Conservation (phyloP, 495 filamentous ascomycete genomes). For the Amphirosellinia nigrospora region DNA sequence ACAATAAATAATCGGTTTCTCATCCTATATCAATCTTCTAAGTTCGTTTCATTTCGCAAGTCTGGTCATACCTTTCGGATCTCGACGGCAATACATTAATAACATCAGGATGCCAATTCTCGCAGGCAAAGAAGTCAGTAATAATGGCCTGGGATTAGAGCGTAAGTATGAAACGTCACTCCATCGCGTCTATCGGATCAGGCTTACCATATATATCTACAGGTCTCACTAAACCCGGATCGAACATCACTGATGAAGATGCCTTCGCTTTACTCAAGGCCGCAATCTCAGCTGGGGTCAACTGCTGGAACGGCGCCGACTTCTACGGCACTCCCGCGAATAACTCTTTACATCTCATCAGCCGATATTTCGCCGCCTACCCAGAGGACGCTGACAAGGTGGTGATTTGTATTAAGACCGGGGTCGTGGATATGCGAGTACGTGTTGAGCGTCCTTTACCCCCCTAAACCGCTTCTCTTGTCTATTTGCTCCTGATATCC, state of each 20-base stretch:
- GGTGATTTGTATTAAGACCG: conserved; percentile 67
- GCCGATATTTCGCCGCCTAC: conserved; percentile 65
- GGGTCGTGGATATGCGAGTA: conserved; percentile 27
- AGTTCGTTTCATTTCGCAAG: not conserved
- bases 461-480: not conserved
- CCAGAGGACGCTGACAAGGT: conserved; percentile 67
- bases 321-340: conserved; percentile 50
- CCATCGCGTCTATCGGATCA: not conserved
- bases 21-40: not conserved
- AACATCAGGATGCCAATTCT: not conserved
- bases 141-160: conserved; percentile 55
- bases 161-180: conserved; percentile 28
- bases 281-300: conserved; percentile 61
- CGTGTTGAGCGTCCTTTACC: not conserved
- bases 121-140: conserved; percentile 46
- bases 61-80: not conserved
- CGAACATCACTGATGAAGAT: conserved; percentile 59
- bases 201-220: not conserved
- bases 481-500: not conserved
- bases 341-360: conserved; percentile 60
- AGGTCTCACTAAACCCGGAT: conserved; percentile 69
- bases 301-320: conserved; percentile 76
- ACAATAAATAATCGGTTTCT: not conserved
- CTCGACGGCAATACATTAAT: not conserved
- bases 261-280: conserved; percentile 68